Conservation (phyloP, 2,329 filamentous ascomycete genomes). For the Microcyclosporella mali region DNA sequence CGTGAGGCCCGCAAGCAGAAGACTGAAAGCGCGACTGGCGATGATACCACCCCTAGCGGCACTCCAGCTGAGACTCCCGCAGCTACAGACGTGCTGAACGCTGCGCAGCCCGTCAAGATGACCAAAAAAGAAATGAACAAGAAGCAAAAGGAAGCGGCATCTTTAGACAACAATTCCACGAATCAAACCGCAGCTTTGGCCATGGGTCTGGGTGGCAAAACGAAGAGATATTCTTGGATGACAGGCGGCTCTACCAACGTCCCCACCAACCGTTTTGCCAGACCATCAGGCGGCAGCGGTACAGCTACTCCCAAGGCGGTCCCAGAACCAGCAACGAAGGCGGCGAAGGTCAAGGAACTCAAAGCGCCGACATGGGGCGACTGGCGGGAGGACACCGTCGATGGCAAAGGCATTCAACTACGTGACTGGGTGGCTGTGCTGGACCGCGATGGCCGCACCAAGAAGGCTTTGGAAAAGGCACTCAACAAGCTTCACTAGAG, state of each 20-base stretch:
- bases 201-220: constrained; percentile 57
- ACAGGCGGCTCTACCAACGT: constrained; percentile 52
- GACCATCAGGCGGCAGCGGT: constrained; percentile 20
- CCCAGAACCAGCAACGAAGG: constrained; percentile 8
- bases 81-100: constrained; percentile 32
- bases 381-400: constrained; percentile 64
- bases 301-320: constrained; percentile 24
- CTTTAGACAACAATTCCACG: constrained; percentile 40
- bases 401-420: constrained; percentile 73
- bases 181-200: constrained; percentile 77
- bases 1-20: constrained; percentile 38
- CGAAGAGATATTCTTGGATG: constrained; percentile 75
- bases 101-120: constrained; percentile 57
- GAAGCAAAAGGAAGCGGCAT: constrained; percentile 63
- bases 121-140: constrained; percentile 86
- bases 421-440: constrained; percentile 75
- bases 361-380: constrained; percentile 32
- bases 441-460: constrained; percentile 68
- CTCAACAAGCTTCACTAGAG: constrained; percentile 14
- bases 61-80: constrained; percentile 23
- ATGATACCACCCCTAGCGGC: constrained; percentile 13
- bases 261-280: constrained; percentile 42
- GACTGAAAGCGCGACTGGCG: constrained; percentile 18
- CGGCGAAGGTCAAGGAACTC: constrained; percentile 14
- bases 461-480: constrained; percentile 55